Evolutionary conservation across 1,139 yeast genomes (phyloP).

Genomic region (Zygotorulaspora mrakii): DNA sequence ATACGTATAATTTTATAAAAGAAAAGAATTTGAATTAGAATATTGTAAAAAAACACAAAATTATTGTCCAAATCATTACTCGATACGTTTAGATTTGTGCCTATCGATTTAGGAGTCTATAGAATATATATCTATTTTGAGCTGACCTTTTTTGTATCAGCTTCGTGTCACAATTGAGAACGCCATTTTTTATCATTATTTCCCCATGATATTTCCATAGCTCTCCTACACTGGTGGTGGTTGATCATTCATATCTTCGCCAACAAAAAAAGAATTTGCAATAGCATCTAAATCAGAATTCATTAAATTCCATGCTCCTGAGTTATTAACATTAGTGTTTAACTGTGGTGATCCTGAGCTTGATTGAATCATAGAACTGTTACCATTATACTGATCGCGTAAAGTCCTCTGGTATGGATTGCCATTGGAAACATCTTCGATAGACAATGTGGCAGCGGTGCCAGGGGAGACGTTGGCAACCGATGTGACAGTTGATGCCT

Average conservation of each 20-base stretch:
- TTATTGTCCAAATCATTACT: no score
- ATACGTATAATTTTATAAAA: slow-evolving; percentile 14
- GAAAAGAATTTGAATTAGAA: no score
- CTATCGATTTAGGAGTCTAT: not conserved
- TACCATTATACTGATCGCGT: slow-evolving; percentile 5
- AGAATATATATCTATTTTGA: slow-evolving; percentile 1
- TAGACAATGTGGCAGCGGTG: slow-evolving; percentile 12
- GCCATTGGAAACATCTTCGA: slow-evolving; percentile 8
- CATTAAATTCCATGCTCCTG: slow-evolving; percentile 11
- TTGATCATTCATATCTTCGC: slow-evolving; percentile 8
- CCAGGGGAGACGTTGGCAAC: slow-evolving; percentile 14
- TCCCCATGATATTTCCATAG: no score
- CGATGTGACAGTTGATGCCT: slow-evolving; percentile 11
- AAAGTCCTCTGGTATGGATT: slow-evolving; percentile 6
- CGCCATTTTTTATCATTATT: no score
- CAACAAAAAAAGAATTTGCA: slow-evolving; percentile 9
- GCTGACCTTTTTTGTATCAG: not conserved
- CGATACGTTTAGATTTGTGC: no score
- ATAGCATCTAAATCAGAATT: slow-evolving; percentile 13
- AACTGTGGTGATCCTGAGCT: slow-evolving; percentile 6
- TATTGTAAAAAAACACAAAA: no score
- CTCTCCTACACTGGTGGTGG: no score
- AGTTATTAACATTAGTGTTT: slow-evolving; percentile 1
- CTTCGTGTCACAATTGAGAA: no score
- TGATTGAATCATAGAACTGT: slow-evolving; percentile 4